Conservation (phyloP, 805 yeast species). For the Saccharomycopsis lassenensis region DNA sequence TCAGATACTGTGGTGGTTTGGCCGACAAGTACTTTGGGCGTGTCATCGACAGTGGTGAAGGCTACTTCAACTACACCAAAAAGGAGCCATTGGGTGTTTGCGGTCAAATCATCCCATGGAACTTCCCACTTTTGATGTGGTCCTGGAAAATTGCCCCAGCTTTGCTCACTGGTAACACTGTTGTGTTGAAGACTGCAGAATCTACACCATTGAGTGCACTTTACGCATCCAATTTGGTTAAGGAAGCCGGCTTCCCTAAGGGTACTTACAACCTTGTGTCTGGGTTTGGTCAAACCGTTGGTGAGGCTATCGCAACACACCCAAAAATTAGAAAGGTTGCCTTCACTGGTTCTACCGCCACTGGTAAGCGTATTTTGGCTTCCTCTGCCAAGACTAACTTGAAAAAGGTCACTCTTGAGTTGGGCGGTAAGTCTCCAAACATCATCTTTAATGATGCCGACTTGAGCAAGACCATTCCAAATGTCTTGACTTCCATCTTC, state of each 20-base stretch:
- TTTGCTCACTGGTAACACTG: constrained; percentile 78
- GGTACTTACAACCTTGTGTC: constrained; percentile 83
- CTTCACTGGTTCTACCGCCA: constrained; percentile 93
- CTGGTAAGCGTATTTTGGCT: constrained; percentile 73
- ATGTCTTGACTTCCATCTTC: constrained; percentile 73
- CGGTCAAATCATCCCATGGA: constrained; percentile 96
- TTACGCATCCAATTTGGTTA: constrained; percentile 53
- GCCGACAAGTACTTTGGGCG: constrained; percentile 78
- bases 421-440: constrained; percentile 95
- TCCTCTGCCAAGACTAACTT: constrained; percentile 70
- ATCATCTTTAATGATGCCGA: constrained; percentile 81
- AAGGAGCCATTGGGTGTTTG: constrained; percentile 92
- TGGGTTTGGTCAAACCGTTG: constrained; percentile 80
- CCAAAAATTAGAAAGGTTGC: constrained; percentile 79
- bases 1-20: constrained; percentile 83
- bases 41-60: constrained; percentile 58
- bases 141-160: constrained; percentile 94
- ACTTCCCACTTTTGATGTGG: constrained; percentile 88
- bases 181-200: constrained; percentile 85
- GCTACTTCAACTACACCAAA: constrained; percentile 66
- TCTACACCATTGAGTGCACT: constrained; percentile 84
- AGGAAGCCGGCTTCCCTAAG: constrained; percentile 80
- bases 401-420: constrained; percentile 86
- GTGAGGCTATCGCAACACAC: constrained; percentile 69
- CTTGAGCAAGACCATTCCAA: constrained; percentile 59